Evolutionary conservation across 169 alveolate genomes (phyloP), one percentile per base, ranked within the genome.

Genomic region (Miamiensis avidus): DNA sequence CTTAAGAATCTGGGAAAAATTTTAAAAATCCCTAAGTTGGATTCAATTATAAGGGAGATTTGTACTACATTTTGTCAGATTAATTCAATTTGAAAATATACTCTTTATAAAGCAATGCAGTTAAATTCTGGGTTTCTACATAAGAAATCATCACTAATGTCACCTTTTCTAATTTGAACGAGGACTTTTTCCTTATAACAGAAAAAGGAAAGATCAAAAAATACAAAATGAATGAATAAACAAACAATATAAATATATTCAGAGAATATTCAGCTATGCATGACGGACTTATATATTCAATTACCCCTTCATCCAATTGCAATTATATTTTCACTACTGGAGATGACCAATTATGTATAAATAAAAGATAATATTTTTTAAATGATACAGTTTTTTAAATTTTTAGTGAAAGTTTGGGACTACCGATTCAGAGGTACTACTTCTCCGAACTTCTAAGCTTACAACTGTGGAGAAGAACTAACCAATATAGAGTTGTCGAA

Each of bases 371-470:
- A n/a, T n/a, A n/a, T n/a, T n/a, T n/a, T n/a, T n/a, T n/a, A n/a
- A n/a, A n/a, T n/a, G n/a, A n/a, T n/a, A n/a, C n/a, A n/a, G n/a
- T 27, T 29, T 28, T 75, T 16, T 28, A 31, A 31, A 29, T 26
- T 31, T 0, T 0, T n/a, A 49, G 49, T 34, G 11, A 64, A 79
- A 72, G 64, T 79, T 0, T 79, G 76, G 74, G 84, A 79, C 31
- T 79, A 79, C 29, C n/a, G 64, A 49, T 79, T 79, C 65, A 79
- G 84, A 79, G 84, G 84, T 49, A 76, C 76, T 0, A 25, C 64
- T 1, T 29, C 31, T 20, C 84, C 84, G 0, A 33, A 31, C 26
- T 79, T 49, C 64, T 79, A 79, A 33, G 84, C 84, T 49, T 79
- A 49, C 64, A 79, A 79, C 30, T 79, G 84, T 49, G 84, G 84